Evolutionary conservation across 371 early-diverging fungal species (phyloP).

Genomic region (Umbelopsis sp.): DNA sequence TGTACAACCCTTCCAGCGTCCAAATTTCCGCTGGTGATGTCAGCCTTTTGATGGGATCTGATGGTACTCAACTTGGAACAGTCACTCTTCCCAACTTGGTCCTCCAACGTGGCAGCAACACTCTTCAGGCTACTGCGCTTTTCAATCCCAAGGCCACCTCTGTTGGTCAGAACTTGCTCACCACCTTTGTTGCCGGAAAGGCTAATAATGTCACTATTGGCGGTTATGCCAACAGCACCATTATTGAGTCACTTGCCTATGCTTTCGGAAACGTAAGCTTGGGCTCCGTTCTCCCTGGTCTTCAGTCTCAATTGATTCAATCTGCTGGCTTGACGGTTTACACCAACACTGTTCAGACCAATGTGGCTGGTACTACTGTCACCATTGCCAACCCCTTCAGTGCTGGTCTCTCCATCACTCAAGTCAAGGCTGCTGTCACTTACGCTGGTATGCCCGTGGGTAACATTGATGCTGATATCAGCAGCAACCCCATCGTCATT

Average conservation of each 20-base stretch:
- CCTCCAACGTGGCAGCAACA: slow-evolving; percentile 51
- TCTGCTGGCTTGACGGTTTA: slow-evolving; percentile 47
- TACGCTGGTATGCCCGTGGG: slow-evolving; percentile 54
- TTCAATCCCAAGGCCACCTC: slow-evolving; percentile 51
- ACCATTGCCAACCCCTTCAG: slow-evolving; percentile 59
- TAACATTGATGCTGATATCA: slow-evolving; percentile 50
- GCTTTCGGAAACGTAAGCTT: slow-evolving; percentile 51
- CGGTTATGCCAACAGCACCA: slow-evolving; percentile 47
- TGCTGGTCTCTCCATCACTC: slow-evolving; percentile 49
- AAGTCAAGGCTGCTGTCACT: slow-evolving; percentile 47
- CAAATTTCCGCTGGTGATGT: slow-evolving; percentile 58
- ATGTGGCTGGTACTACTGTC: slow-evolving; percentile 49
- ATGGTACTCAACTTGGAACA: slow-evolving; percentile 44
- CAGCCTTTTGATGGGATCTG: slow-evolving; percentile 43
- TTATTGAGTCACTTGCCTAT: slow-evolving; percentile 46
- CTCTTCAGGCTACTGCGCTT: slow-evolving; percentile 40
- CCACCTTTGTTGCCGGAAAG: slow-evolving; percentile 55
- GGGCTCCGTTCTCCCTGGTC: slow-evolving; percentile 51
- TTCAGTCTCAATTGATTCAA: slow-evolving; percentile 45
- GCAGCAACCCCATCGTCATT: slow-evolving; percentile 38
- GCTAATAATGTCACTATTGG: slow-evolving; percentile 48
- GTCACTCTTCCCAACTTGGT: slow-evolving; percentile 48
- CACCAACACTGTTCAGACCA: slow-evolving; percentile 40
- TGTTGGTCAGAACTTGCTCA: slow-evolving; percentile 53
- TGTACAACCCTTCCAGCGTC: slow-evolving; percentile 61